These are phyloP conservation scores for Bothriochloa decipiens DNA, from an alignment of 176 grass and related monocot species.

Conservation along the genomic window DNA sequence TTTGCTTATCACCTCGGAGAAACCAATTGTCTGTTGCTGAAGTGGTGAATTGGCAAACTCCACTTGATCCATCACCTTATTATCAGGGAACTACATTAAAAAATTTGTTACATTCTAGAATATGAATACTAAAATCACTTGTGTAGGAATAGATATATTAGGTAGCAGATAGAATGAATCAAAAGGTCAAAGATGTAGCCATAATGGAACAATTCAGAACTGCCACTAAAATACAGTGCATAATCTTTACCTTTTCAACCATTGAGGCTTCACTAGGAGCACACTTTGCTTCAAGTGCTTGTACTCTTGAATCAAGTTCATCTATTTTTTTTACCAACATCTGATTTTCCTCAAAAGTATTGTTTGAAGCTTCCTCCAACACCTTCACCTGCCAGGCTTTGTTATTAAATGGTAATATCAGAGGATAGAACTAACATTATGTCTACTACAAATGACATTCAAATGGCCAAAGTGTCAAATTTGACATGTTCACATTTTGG, in stretches of 20 bases:
- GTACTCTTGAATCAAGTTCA: slow-evolving; percentile 65
- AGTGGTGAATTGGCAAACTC: slow-evolving; percentile 20
- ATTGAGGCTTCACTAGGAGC: slow-evolving; percentile 43
- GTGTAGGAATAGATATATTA: background rate
- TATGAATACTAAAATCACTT: slow-evolving; percentile 2
- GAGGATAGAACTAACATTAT: slow-evolving; percentile 40
- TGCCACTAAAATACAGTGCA: background rate
- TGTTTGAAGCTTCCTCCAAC: slow-evolving; percentile 66
- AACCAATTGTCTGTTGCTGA: slow-evolving; percentile 28
- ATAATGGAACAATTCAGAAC: slow-evolving; percentile 7
- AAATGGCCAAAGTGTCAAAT: slow-evolving; percentile 14
- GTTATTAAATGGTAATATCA: slow-evolving; percentile 81
- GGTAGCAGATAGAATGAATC: slow-evolving; percentile 2
- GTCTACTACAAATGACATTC: slow-evolving; percentile 21
- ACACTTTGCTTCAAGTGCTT: slow-evolving; percentile 62
- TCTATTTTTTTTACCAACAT: slow-evolving; percentile 58
- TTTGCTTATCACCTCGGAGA: slow-evolving; percentile 7
- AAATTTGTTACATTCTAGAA: slow-evolving; percentile 33
- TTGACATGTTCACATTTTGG: slow-evolving; percentile 33
- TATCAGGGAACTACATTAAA: slow-evolving; percentile 34
- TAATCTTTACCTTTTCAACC: slow-evolving; percentile 45
- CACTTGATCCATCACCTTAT: slow-evolving; percentile 25
- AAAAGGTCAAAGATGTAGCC: slow-evolving; percentile 21
- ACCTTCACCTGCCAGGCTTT: slow-evolving; percentile 88
- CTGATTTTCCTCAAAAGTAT: slow-evolving; percentile 52